A percentile compares a stretch with the other conserved stretches of the same genome.
Conservation (phyloP, 2,329 filamentous ascomycete species). For the Myotisia sp. region DNA sequence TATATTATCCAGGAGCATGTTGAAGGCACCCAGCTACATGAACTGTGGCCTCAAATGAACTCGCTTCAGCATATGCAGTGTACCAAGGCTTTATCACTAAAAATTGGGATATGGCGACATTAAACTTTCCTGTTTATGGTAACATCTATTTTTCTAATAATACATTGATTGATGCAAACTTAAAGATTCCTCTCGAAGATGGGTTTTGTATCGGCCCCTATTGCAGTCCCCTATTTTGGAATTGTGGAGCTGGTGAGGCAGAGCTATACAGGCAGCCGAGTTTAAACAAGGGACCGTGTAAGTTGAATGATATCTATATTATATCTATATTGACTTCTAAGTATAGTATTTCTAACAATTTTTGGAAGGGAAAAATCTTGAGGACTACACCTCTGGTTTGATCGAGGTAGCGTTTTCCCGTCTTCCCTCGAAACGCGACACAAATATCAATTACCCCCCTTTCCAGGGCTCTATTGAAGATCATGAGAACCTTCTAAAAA, state of each 20-base stretch:
- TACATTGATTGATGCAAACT: conserved; percentile 13
- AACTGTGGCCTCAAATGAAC: conserved; percentile 17
- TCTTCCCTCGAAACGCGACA: conserved; percentile 4
- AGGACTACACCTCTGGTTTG: conserved; percentile 10
- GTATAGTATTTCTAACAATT: background rate
- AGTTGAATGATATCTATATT: background rate
- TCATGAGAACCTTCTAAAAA: conserved; percentile 10
- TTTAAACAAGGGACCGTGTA: conserved; percentile 12
- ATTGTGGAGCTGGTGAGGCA: conserved; percentile 10
- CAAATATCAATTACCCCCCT: conserved; percentile 7
- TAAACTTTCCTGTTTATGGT: conserved; percentile 28
- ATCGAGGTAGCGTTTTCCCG: conserved; percentile 12
- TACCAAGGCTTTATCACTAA: conserved; percentile 18
- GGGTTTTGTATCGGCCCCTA: conserved; percentile 23
- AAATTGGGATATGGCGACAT: conserved; percentile 19
- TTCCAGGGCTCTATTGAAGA: conserved; percentile 11
- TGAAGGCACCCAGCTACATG: conserved; percentile 12
- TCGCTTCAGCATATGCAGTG: conserved; percentile 22
- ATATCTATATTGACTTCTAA: background rate
- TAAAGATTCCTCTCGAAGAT: conserved; percentile 17
- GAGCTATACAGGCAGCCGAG: conserved; percentile 8
- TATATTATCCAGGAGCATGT: conserved; percentile 25
- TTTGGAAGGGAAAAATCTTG: conserved; percentile 3
- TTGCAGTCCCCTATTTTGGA: conserved; percentile 17
- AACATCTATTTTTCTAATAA: conserved; percentile 24